Base-by-base conservation (phyloP, 2,329 filamentous ascomycete species). In the Thielaviopsis ethacetica region DNA sequence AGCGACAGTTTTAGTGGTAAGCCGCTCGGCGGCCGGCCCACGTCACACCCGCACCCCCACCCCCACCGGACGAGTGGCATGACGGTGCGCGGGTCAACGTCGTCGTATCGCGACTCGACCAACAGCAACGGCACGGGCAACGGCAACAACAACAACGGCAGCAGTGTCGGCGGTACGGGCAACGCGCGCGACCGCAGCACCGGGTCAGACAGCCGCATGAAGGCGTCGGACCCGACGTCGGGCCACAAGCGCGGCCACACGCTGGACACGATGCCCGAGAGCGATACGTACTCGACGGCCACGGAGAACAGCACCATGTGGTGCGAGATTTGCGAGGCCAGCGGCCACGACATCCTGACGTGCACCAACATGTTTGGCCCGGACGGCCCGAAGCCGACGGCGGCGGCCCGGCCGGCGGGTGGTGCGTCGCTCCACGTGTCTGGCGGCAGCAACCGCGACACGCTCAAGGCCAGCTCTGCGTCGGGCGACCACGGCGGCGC, bases 321-420 rank as follows among this genome's bases (percentile, higher is more conserved):
- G 86, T 97, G 91, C 71, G 93, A 97, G 72, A 93, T 97, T 62
- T 97, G 91, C 72, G 91, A 96, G 73, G 88, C 87, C 38, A 79
- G 82, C 53, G 91, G 91, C 17, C 91, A 97, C 68, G 91, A 97
- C 66, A 95, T 97, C 62, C 76, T 97, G 59, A 94, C 88, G 22
- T 97, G 91, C 76, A 90, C 87, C 57, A 91, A 89, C 70, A 93
- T 95, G 84, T 91, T 88, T 70, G 83, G 78, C 2, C 68, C 73
- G 7, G 73, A 73, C 26, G 68, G 69, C 38, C 64, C 64, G 56
- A 71, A 72, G 65, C 64, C 64, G 62, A 66, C 67, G 50, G 66
- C 51, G 4, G 41, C 38, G 21, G 44, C 55, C 1, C 30, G n/a
- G 6, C 21, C 55, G 47, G 49, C 63, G 59, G 68, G 70, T 13